Base-by-base conservation (phyloP, 257 asterid species). In the Oldenlandia corymbosa region DNA sequence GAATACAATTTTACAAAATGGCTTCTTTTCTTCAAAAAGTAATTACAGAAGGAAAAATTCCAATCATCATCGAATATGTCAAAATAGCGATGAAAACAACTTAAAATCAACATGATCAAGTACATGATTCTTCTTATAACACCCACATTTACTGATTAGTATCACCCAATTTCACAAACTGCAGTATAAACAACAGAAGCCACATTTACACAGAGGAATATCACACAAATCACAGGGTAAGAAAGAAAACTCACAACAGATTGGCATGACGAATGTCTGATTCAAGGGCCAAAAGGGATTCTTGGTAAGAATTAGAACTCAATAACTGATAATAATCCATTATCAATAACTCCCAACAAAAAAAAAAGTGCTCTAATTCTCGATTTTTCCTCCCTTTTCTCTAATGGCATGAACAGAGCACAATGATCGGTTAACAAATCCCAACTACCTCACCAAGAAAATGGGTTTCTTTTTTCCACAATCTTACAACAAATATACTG, bases 221-320 rank as follows among this genome's bases (percentile, higher is more conserved):
- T 12, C 26, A 65, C 12, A n/a, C n/a, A n/a, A n/a, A n/a, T n/a
- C n/a, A n/a, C n/a, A n/a, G n/a, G n/a, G n/a, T n/a, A n/a, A 57
- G 46, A 32, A 32, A 65, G 30, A 62, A 42, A 78, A 76, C 85
- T 54, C 71, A 84, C 87, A 84, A 58, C 65, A 65, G 50, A 79
- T 84, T 84, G 62, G 90, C 90, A 68, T 81, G 84, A 50, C 79
- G 82, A 61, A 84, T 68, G 31, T 84, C 85, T 63, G 83, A 78
- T 75, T 84, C 76, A 32, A 84, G 62, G 28, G 71, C 81, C 75
- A 71, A 69, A 10, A 81, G 62, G 67, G 83, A 79, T 64, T 79
- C 87, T 49, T 76, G 72, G 59, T 73, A 84, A 62, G 87, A 79
- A 53, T 74, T 73, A 57, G 78, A 71, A 60, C 74, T 71, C 21